phyloP scores from a whole-genome alignment of 768 basidiomycete genomes.

The Nidula microcarpa region DNA sequence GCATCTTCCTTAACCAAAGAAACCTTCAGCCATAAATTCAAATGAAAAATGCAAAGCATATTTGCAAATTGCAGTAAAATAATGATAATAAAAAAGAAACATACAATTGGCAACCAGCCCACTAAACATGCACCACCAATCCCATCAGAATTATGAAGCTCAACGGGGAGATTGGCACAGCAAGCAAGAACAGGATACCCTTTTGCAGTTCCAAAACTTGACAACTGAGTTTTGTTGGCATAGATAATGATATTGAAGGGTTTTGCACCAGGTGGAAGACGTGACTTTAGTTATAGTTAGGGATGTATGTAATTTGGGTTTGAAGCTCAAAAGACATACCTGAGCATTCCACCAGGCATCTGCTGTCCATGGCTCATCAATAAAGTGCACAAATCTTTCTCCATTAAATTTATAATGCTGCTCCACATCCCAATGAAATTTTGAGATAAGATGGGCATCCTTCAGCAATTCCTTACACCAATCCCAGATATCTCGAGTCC shows the following conservation, averaged over 20 bases:
- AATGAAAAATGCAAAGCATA: too few relatives aligned
- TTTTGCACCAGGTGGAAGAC: conserved; percentile 15
- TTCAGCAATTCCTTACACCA: conserved; percentile 10
- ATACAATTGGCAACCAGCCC: conserved; percentile 32
- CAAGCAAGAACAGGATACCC: conserved; percentile 32
- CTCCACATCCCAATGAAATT: conserved; percentile 15
- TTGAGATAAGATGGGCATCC: conserved; percentile 3
- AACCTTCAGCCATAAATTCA: too few relatives aligned
- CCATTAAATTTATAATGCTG: conserved; percentile 20
- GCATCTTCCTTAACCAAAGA: too few relatives aligned
- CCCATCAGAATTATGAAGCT: conserved; percentile 26
- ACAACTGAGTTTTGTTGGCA: conserved; percentile 33
- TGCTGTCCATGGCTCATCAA: conserved; percentile 34
- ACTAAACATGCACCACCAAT: conserved; percentile 29
- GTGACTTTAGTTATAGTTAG: conserved; percentile 6
- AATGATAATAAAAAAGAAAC: too few relatives aligned
- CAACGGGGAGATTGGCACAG: conserved; percentile 21
- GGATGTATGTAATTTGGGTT: background rate
- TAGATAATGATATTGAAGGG: conserved; percentile 27
- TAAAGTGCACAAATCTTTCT: conserved; percentile 14
- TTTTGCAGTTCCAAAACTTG: conserved; percentile 27
- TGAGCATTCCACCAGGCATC: conserved; percentile 31
- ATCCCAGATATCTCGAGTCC: conserved; percentile 6
- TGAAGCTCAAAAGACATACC: conserved; percentile 14
- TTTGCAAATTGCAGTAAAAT: too few relatives aligned